These are phyloP conservation scores for Leucosporidium scottii DNA, from an alignment of 768 basidiomycete genomes.

Conservation along the genomic window DNA sequence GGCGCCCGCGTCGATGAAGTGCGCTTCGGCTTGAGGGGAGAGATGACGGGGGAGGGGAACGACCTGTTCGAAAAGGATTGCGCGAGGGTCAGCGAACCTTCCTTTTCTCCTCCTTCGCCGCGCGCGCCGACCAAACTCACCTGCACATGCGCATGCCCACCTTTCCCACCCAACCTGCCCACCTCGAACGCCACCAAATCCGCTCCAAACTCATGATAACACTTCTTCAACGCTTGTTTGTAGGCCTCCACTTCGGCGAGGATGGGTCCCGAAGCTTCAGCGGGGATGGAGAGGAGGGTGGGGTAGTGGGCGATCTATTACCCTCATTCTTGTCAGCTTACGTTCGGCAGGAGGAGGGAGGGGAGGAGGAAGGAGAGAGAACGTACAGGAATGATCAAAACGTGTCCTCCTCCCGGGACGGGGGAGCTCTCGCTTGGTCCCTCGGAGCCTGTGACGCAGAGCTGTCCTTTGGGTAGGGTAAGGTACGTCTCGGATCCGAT, in stretches of 20 bases:
- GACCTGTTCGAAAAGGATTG: slow-evolving; percentile 38
- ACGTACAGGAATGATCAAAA: slow-evolving; percentile 72
- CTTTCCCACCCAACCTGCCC: slow-evolving; percentile 69
- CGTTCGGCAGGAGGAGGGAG: neutral
- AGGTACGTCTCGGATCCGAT: slow-evolving; percentile 92
- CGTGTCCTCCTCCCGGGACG: slow-evolving; percentile 93
- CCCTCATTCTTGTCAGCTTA: neutral
- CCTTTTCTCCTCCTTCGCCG: neutral
- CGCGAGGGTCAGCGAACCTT: slow-evolving; percentile 31
- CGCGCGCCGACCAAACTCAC: slow-evolving; percentile 38
- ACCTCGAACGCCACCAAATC: slow-evolving; percentile 80
- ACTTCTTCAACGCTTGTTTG: slow-evolving; percentile 63
- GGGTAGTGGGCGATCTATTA: slow-evolving; percentile 72
- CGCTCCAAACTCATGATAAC: slow-evolving; percentile 64
- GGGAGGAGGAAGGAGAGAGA: neutral
- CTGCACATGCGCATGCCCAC: slow-evolving; percentile 92
- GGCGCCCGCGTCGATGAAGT: slow-evolving; percentile 66
- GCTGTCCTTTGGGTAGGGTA: slow-evolving; percentile 92
- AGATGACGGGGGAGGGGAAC: slow-evolving; percentile 65
- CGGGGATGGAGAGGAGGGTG: slow-evolving; percentile 72
- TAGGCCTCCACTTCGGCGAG: slow-evolving; percentile 73
- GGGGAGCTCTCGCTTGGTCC: slow-evolving; percentile 29
- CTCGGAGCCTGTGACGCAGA: slow-evolving; percentile 61
- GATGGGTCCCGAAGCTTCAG: slow-evolving; percentile 67
- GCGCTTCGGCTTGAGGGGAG: slow-evolving; percentile 57